A percentile compares a stretch with the other conserved stretches of the same genome.
Conservation (phyloP, 768 basidiomycete genomes). For the Lyophyllum atratum region DNA sequence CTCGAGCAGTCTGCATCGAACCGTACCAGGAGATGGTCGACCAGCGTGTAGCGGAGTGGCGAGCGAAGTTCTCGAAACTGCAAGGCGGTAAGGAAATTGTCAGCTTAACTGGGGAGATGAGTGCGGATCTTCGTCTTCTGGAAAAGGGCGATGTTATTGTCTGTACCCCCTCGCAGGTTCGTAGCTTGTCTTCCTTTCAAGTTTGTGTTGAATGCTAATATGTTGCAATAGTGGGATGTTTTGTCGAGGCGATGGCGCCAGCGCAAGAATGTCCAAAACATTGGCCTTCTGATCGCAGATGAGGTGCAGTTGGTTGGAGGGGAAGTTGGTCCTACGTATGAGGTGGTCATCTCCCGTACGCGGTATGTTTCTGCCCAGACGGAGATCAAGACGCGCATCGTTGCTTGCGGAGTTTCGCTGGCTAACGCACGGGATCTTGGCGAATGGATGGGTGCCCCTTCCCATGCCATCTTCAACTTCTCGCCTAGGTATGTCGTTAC, state of each 20-base stretch:
- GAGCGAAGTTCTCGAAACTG: conserved; percentile 73
- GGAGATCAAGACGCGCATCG: conserved; percentile 88
- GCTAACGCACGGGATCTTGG: conserved; percentile 95
- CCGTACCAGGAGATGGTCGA: conserved; percentile 99
- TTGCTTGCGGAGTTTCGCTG: conserved; percentile 92
- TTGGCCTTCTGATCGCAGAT: conserved; percentile 92
- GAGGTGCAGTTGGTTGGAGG: conserved; percentile 95
- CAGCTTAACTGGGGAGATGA: conserved; percentile 91
- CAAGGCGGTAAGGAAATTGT: conserved; percentile 95
- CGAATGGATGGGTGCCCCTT: conserved; percentile 95
- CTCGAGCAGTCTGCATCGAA: conserved; percentile 91
- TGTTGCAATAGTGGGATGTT: conserved; percentile 79
- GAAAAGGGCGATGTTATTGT: conserved; percentile 93
- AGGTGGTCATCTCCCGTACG: conserved; percentile 94
- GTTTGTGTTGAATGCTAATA: conserved; percentile 1
- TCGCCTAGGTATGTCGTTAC: conserved; percentile 72
- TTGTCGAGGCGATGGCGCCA: conserved; percentile 95
- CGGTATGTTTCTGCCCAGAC: conserved; percentile 95
- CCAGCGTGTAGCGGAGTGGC: conserved; percentile 86
- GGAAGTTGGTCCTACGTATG: conserved; percentile 94
- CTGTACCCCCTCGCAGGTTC: conserved; percentile 87
- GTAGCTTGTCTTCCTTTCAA: conserved; percentile 23
- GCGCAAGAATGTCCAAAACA: conserved; percentile 92
- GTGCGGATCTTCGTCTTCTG: conserved; percentile 84
- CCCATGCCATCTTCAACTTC: conserved; percentile 97